Base-by-base conservation (phyloP, 768 basidiomycete species). In the Chalciporus sphaerocephalus region DNA sequence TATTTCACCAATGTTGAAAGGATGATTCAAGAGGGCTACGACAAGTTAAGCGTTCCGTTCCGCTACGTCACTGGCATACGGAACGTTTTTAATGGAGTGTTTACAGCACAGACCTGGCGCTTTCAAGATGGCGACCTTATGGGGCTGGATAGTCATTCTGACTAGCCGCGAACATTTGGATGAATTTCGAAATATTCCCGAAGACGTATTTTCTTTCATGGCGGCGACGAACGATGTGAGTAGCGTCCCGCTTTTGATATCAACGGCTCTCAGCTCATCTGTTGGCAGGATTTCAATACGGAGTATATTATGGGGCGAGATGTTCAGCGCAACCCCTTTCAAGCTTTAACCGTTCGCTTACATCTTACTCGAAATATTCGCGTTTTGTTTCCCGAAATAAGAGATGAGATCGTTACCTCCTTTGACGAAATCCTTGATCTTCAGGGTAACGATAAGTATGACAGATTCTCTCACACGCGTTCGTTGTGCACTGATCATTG, bases 331-430 rank as follows among this genome's bases (percentile, higher is more conserved):
- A 54, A 68, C 44, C 24, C 25, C 10, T 70, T 68, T 38, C 68
- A 69, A 30, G 32, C 56, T 3, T 20, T 23, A 2, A 48, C 66
- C 24, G 32, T 68, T 15, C 61, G 60, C 17, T 42, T 44, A 7
- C 52, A 60, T 17, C 56, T 73, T 7, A 63, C 72, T 10, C 63
- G 74, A 11, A 69, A 69, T 34, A 60, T 79, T 6, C 59, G 58
- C 1, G 42, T 38, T 3, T 52, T 69, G 8, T 72, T 74, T 42
- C 61, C 70, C 1, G 67, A 69, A 16, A 51, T 79, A 9, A 61
- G 62, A 3, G 69, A 75, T 22, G 80, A 82, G 51, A 62, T 78
- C 21, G 30, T 54, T 0, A 44, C 56, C 0, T 61, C 78, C 0
- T 72, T 77, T 38, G 53, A 59, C 5, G 73, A 72, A 2, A 50